Evolutionary conservation across 75 land plant genomes (phyloP), one percentile per base, ranked within the genome.

Genomic region (Isoetes taiwanensis): DNA sequence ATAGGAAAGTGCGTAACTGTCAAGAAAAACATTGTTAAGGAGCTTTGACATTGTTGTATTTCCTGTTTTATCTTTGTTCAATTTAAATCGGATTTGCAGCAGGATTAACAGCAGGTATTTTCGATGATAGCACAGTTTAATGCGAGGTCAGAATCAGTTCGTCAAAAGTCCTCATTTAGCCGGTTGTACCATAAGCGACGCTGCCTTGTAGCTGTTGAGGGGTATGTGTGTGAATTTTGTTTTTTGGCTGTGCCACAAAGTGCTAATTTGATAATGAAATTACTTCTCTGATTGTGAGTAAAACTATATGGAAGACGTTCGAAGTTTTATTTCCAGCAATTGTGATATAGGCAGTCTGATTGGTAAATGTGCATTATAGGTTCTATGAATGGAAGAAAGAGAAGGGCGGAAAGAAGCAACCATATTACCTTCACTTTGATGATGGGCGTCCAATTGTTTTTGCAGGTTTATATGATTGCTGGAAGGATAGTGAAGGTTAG

Each of bases 301-400:
- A 30, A 29, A 23, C 11, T 63, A 29, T 14, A 28, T 41, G 21
- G 23, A 10, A 19, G 12, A 14, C 25, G 26, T 58, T 12, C 33
- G 48, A 4, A 8, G 17, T 19, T 56, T n/a, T n/a, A n/a, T n/a
- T n/a, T n/a, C n/a, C n/a, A n/a, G n/a, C n/a, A n/a, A n/a, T n/a
- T n/a, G n/a, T n/a, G n/a, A n/a, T n/a, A n/a, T n/a, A n/a, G n/a
- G n/a, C n/a, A n/a, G n/a, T n/a, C n/a, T n/a, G n/a, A n/a, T n/a
- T n/a, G n/a, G n/a, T n/a, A n/a, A n/a, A n/a, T n/a, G n/a, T n/a
- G n/a, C n/a, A n/a, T n/a, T n/a, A n/a, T 72, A 85, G 96, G 30
- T 89, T 89, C 55, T 89, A 89, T 63, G 97, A 86, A 39, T 86
- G 97, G 97, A 86, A 86, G 67, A 90, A 90, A 37, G 93, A 86